Base-by-base conservation (phyloP, 176 grass and related monocot species). In the Carex littledalei region DNA sequence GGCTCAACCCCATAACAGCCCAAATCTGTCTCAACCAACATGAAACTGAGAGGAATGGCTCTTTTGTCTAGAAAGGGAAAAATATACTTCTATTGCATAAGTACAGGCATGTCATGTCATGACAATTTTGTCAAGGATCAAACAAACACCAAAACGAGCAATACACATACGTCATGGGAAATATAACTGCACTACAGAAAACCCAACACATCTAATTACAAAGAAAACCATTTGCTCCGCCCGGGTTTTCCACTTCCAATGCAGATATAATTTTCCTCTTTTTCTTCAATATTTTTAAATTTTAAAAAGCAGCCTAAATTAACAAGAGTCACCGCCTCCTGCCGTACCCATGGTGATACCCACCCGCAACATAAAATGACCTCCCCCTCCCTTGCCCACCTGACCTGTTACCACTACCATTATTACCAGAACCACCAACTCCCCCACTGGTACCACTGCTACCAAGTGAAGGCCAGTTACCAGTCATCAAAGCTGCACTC, bases 311-410 rank as follows among this genome's bases (percentile, higher is more conserved):
- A 78, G 47, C 32, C 70, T 39, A 62, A 77, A 67, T 56, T 14
- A 49, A 24, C 12, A 11, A 16, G 60, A 67, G 50, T 95, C 88
- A 98, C 86, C 93, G 90, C 70, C 91, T 94, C 85, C 96, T 92
- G n/a, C 93, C 84, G 77, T 99, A 93, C 17, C 90, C 87, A 67
- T 95, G 91, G 78, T 99, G 92, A 86, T 90, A 94, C 83, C 97
- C 91, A 89, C 93, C 90, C 5, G 88, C 88, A 0, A 88, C 83
- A 58, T 98, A 78, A 80, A 93, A 90, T 17, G 91, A 86, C 43
- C 78, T 88, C 13, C 89, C 63, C 79, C 50, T 96, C 47, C 90
- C 97, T 39, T 90, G 81, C 9, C 88, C 91, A 64, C 86, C 86
- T 45, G 91, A 85, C 84, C 90, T 90, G 65, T 76, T 84, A 76